These are phyloP conservation scores for Cocos nucifera DNA, from an alignment of 176 grass and related monocot species.

Conservation along the genomic window DNA sequence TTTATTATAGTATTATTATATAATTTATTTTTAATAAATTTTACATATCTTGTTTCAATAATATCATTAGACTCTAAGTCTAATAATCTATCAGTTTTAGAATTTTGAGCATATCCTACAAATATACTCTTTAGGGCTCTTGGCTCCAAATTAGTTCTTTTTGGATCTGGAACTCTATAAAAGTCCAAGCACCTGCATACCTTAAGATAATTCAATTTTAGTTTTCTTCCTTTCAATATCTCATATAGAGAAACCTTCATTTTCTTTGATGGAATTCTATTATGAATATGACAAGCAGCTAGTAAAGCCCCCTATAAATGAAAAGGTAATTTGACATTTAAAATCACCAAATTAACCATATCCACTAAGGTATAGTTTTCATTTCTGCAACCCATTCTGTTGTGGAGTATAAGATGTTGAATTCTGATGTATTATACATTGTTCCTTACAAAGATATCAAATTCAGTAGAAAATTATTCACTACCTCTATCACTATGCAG, in stretches of 20 bases:
- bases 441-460: not conserved
- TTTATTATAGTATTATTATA: too few relatives aligned
- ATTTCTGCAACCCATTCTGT: not conserved
- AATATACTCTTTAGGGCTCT: not conserved
- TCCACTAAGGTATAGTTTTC: not conserved
- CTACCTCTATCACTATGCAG: not conserved
- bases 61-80: too few relatives aligned
- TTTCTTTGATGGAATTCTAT: not conserved
- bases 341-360: not conserved
- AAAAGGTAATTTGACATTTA: not conserved
- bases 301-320: slow-evolving; percentile 2
- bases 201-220: not conserved
- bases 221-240: not conserved
- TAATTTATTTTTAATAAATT: not conserved
- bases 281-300: not conserved
- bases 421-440: not conserved
- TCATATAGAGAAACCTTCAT: not conserved
- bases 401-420: not conserved
- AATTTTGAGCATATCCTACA: not conserved
- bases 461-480: not conserved
- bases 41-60: too few relatives aligned
- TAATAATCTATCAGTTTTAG: too few relatives aligned
- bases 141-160: not conserved
- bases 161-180: not conserved
- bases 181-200: not conserved